A percentile compares a stretch with the other conserved stretches of the same genome.
Evolutionary conservation across 192 early-diverging fungal species (phyloP).

Genomic region (Gonapodya sp.): DNA sequence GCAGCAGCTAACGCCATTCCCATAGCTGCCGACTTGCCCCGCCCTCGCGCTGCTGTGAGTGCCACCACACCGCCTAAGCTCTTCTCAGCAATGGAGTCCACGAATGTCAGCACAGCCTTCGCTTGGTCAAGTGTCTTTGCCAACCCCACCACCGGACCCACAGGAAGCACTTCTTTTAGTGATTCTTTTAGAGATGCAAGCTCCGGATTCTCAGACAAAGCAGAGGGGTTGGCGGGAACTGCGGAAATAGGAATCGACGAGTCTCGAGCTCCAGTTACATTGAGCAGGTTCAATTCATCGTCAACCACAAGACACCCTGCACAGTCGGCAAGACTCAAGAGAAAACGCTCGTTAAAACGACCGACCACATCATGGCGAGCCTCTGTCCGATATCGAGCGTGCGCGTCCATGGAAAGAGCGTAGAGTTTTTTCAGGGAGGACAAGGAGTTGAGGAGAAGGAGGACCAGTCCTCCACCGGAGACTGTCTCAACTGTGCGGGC

Average conservation of each 20-base stretch:
- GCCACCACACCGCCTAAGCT: conserved; percentile 81
- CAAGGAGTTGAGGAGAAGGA: conserved; percentile 91
- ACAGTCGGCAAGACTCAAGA: conserved; percentile 84
- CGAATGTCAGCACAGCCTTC: conserved; percentile 91
- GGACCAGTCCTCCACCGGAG: conserved; percentile 91
- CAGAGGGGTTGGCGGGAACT: not conserved
- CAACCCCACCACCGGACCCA: conserved; percentile 69
- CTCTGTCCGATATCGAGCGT: conserved; percentile 89
- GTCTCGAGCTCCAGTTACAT: conserved; percentile 78
- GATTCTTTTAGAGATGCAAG: conserved; percentile 75
- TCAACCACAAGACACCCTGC: conserved; percentile 87
- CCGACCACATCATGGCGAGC: conserved; percentile 85
- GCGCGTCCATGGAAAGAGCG: conserved; percentile 98
- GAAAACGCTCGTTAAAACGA: conserved; percentile 96
- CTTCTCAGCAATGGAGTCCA: conserved; percentile 93
- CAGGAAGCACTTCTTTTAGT: conserved; percentile 81
- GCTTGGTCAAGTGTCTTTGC: conserved; percentile 92
- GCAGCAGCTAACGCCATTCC: conserved; percentile 91
- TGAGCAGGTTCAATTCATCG: conserved; percentile 96
- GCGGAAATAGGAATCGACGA: not conserved
- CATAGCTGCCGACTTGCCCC: conserved; percentile 94
- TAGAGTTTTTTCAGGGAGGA: conserved; percentile 92
- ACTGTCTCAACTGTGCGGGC: conserved; percentile 98
- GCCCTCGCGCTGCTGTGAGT: conserved; percentile 89
- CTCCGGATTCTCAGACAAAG: conserved; percentile 44